Conservation (phyloP, 805 yeast species). For the Blastobotrys americana region DNA sequence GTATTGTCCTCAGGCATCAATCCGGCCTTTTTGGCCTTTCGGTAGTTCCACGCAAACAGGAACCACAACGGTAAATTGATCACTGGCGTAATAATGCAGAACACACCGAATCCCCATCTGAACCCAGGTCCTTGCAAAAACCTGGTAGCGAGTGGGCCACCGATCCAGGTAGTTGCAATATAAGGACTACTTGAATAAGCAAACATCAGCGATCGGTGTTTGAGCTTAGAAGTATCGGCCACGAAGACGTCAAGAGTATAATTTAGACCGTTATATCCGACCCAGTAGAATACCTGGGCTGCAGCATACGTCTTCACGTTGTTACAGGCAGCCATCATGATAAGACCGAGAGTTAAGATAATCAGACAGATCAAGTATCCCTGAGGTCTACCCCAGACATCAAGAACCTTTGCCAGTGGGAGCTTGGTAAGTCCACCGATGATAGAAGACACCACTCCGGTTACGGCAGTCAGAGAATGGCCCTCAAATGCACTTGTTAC, state of each 20-base stretch:
- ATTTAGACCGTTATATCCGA: slow-evolving; percentile 53
- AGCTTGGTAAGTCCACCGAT: slow-evolving; percentile 31
- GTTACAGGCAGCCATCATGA: slow-evolving; percentile 50
- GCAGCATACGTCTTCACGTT: slow-evolving; percentile 49
- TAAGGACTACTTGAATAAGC: slow-evolving; percentile 29
- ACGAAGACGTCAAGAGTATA: slow-evolving; percentile 45
- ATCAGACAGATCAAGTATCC: slow-evolving; percentile 40
- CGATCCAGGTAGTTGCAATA: slow-evolving; percentile 32
- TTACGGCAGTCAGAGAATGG: slow-evolving; percentile 30
- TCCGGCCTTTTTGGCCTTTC: slow-evolving; percentile 28
- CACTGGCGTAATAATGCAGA: slow-evolving; percentile 39
- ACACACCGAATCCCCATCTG: slow-evolving; percentile 49
- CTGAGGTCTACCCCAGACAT: slow-evolving; percentile 50
- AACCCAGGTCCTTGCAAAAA: slow-evolving; percentile 23
- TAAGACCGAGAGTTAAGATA: slow-evolving; percentile 48
- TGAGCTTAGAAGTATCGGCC: slow-evolving; percentile 56
- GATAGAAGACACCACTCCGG: slow-evolving; percentile 27
- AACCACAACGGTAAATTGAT: slow-evolving; percentile 26
- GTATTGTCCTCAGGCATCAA: slow-evolving; percentile 11
- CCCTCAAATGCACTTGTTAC: slow-evolving; percentile 21
- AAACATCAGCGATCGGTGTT: slow-evolving; percentile 32
- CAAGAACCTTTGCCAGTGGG: slow-evolving; percentile 44
- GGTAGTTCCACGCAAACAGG: slow-evolving; percentile 26
- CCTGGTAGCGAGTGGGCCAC: slow-evolving; percentile 29
- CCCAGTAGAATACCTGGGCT: slow-evolving; percentile 36